Percentiles rank a stretch among this genome's conserved stretches.
Evolutionary conservation across 2,329 filamentous ascomycete species (phyloP).

Genomic region (Chrysoporthe puriensis): DNA sequence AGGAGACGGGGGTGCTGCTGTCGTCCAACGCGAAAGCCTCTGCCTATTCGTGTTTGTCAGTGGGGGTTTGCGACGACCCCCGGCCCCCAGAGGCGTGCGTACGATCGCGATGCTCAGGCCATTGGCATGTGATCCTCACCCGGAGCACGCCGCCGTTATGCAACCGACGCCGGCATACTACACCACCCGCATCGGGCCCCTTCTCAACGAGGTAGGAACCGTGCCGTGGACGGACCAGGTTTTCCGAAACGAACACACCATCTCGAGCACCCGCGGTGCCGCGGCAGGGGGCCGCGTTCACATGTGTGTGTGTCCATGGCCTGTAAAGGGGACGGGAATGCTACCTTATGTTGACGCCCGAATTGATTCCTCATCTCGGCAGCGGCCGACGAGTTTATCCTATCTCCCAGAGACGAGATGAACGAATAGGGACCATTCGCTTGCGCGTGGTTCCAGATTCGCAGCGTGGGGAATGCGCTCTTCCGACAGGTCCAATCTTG

Average conservation of each 20-base stretch:
- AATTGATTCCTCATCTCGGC: background rate
- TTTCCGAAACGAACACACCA: conserved; percentile 12
- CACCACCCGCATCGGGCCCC: background rate
- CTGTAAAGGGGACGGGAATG: background rate
- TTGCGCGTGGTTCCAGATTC: background rate
- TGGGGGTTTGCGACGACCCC: no score
- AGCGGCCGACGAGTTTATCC: conserved; percentile 13
- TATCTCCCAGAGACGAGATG: conserved; percentile 4
- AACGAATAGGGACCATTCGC: background rate
- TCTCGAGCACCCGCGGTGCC: background rate
- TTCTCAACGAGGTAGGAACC: background rate
- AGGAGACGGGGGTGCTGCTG: background rate
- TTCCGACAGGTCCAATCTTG: background rate
- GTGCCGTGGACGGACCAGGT: conserved; percentile 3
- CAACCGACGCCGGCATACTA: background rate
- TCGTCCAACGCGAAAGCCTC: background rate
- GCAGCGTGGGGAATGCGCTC: background rate
- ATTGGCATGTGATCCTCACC: background rate
- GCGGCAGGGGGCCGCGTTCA: background rate
- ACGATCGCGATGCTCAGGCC: background rate
- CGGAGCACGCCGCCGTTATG: background rate
- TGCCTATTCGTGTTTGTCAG: background rate
- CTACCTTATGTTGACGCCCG: background rate
- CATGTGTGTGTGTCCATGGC: background rate
- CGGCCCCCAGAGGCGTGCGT: no score